These are phyloP conservation scores for Gaeumannomyces sp. DNA, from an alignment of 2,329 filamentous ascomycete genomes.

Conservation along the genomic window DNA sequence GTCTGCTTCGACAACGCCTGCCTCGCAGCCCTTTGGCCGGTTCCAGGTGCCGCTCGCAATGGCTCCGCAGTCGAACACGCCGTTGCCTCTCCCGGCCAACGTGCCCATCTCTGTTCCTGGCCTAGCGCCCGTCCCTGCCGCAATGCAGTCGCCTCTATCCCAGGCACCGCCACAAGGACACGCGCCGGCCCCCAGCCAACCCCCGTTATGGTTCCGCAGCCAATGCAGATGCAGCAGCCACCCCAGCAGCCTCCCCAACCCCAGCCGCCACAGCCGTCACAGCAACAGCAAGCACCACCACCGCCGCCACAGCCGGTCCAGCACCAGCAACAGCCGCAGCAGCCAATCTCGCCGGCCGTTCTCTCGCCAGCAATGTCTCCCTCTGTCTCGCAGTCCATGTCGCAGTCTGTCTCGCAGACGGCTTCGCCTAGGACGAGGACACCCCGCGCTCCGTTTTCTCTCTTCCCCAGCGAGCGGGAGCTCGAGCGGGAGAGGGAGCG, in stretches of 20 bases:
- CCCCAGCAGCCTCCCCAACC: slow-evolving; percentile 14
- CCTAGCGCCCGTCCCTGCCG: slow-evolving; percentile 27
- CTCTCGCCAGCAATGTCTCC: slow-evolving; percentile 4
- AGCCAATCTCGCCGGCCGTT: neutral
- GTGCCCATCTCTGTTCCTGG: slow-evolving; percentile 12
- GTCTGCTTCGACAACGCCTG: slow-evolving; percentile 9
- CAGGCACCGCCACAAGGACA: slow-evolving; percentile 14
- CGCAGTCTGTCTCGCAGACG: slow-evolving; percentile 4
- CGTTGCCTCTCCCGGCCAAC: slow-evolving; percentile 18
- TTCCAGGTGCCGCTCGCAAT: slow-evolving; percentile 27
- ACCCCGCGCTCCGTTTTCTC: neutral
- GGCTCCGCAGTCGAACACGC: slow-evolving; percentile 25
- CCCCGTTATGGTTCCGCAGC: neutral
- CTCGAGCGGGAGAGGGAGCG: slow-evolving; percentile 10
- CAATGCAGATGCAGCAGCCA: neutral
- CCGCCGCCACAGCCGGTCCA: slow-evolving; percentile 14
- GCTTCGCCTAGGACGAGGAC: slow-evolving; percentile 4
- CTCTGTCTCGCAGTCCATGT: slow-evolving; percentile 4
- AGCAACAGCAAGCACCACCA: slow-evolving; percentile 17
- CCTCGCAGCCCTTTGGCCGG: slow-evolving; percentile 19
- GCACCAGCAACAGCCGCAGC: slow-evolving; percentile 5
- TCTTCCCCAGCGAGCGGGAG: slow-evolving; percentile 9
- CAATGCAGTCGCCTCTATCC: slow-evolving; percentile 21
- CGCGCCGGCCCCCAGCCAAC: neutral
- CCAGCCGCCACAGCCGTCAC: slow-evolving; percentile 16